Conservation (phyloP, 2,329 filamentous ascomycete genomes). For the Sordariomycetes sp. region DNA sequence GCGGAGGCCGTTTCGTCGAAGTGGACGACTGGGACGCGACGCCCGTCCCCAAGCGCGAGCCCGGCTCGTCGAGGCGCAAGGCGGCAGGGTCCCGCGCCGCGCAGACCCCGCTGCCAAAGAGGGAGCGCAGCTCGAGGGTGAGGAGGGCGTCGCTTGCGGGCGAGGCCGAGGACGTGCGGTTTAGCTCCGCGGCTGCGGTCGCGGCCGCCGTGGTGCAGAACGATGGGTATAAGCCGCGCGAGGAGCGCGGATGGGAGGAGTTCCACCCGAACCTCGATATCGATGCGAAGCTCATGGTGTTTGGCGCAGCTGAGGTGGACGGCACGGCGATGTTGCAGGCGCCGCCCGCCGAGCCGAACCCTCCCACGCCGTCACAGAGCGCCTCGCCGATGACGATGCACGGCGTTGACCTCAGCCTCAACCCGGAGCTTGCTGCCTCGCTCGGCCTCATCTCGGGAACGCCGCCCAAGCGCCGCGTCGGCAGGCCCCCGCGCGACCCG, state of each 20-base stretch:
- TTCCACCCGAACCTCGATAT: slow-evolving; percentile 95
- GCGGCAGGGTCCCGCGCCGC: slow-evolving; percentile 8
- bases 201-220: slow-evolving; percentile 79
- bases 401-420: slow-evolving; percentile 2
- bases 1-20: slow-evolving; percentile 74
- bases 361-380: slow-evolving; percentile 31
- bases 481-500: slow-evolving; percentile 35
- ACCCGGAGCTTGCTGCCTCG: slow-evolving; percentile 8
- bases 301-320: slow-evolving; percentile 75
- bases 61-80: slow-evolving; percentile 14
- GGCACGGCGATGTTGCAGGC: slow-evolving; percentile 18
- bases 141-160: slow-evolving; percentile 38
- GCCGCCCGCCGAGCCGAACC: slow-evolving; percentile 26
- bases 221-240: slow-evolving; percentile 92
- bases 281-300: slow-evolving; percentile 64
- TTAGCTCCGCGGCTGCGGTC: slow-evolving; percentile 77
- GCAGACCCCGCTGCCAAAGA: neutral
- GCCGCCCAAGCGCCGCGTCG: slow-evolving; percentile 25
- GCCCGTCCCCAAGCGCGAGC: slow-evolving; percentile 20
- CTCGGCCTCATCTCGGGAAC: slow-evolving; percentile 14
- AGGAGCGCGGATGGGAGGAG: slow-evolving; percentile 95
- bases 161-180: slow-evolving; percentile 51
- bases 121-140: slow-evolving; percentile 38
- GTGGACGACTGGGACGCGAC: slow-evolving; percentile 47
- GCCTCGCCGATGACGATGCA: slow-evolving; percentile 1